Conservation (phyloP, 768 basidiomycete genomes). For the Tricholoma bakamatsutake region DNA sequence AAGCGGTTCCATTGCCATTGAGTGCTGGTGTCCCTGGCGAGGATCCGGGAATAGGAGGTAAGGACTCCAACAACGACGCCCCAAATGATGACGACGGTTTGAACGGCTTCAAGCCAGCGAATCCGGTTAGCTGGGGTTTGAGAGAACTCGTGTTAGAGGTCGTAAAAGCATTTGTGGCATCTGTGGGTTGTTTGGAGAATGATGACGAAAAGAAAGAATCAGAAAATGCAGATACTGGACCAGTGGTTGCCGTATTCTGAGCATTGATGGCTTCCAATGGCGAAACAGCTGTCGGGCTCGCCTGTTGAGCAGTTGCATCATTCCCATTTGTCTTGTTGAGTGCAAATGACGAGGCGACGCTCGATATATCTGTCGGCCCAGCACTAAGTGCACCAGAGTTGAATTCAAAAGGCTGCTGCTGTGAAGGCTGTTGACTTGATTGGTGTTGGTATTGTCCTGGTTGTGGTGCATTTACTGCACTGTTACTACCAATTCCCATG, state of each 20-base stretch:
- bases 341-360: conserved; percentile 71
- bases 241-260: conserved; percentile 30
- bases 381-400: conserved; percentile 34
- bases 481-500: conserved; percentile 33
- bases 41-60: conserved; percentile 71
- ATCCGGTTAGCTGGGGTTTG: conserved; percentile 45
- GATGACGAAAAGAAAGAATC: conserved; percentile 43
- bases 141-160: conserved; percentile 24
- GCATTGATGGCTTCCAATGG: conserved; percentile 18
- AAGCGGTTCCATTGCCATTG: conserved; percentile 19
- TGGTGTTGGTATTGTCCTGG: conserved; percentile 22
- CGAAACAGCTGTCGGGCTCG: conserved; percentile 12
- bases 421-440: conserved; percentile 20
- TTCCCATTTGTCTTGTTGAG: conserved; percentile 31
- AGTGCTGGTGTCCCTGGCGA: conserved; percentile 40
- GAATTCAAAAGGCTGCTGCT: conserved; percentile 29
- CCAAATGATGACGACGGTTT: conserved; percentile 81
- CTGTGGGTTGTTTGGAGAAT: conserved; percentile 47
- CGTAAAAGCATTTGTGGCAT: conserved; percentile 25
- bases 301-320: conserved; percentile 4
- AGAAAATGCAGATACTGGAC: conserved; percentile 39
- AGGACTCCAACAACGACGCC: conserved; percentile 60
- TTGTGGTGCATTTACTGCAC: conserved; percentile 11
- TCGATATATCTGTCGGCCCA: conserved; percentile 53
- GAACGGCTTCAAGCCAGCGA: conserved; percentile 69